Evolutionary conservation across 2,329 filamentous ascomycete genomes (phyloP).

Genomic region (Mariannaea sp.): DNA sequence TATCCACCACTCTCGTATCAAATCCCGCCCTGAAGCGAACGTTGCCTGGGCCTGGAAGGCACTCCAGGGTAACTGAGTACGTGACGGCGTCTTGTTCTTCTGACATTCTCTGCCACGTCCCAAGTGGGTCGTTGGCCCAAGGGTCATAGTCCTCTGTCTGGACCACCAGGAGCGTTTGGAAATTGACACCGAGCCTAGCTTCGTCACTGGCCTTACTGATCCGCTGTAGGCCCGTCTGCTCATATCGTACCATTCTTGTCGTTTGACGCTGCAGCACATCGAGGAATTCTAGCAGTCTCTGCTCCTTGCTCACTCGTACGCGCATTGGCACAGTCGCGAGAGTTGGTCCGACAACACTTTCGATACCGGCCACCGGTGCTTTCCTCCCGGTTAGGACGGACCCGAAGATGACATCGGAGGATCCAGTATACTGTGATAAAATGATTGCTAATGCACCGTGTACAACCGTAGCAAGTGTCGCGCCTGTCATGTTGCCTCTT

Average conservation of each 20-base stretch:
- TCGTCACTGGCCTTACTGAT: constrained; percentile 7
- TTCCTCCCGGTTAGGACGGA: constrained; percentile 31
- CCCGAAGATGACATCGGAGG: constrained; percentile 34
- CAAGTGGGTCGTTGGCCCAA: constrained; percentile 2
- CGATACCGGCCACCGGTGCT: constrained; percentile 28
- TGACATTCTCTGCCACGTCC: constrained; percentile 24
- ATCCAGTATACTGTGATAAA: constrained; percentile 20
- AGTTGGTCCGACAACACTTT: constrained; percentile 26
- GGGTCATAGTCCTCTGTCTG: constrained; percentile 2
- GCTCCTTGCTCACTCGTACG: constrained; percentile 32
- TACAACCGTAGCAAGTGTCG: constrained; percentile 25
- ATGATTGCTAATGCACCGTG: constrained; percentile 39
- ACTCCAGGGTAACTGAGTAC: no score
- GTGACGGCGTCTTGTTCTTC: no score
- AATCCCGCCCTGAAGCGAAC: no score
- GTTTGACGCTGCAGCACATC: constrained; percentile 31
- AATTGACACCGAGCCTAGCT: background rate
- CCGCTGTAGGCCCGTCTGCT: constrained; percentile 20
- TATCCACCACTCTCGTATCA: no score
- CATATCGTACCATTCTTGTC: constrained; percentile 16
- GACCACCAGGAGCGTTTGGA: constrained; percentile 18
- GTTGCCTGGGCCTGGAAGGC: no score
- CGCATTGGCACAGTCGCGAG: constrained; percentile 27
- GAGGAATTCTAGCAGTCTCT: constrained; percentile 46
- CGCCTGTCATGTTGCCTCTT: no score